Evolutionary conservation across 805 yeast species (phyloP), one percentile per base, ranked within the genome.

Genomic region (Candida quercuum): DNA sequence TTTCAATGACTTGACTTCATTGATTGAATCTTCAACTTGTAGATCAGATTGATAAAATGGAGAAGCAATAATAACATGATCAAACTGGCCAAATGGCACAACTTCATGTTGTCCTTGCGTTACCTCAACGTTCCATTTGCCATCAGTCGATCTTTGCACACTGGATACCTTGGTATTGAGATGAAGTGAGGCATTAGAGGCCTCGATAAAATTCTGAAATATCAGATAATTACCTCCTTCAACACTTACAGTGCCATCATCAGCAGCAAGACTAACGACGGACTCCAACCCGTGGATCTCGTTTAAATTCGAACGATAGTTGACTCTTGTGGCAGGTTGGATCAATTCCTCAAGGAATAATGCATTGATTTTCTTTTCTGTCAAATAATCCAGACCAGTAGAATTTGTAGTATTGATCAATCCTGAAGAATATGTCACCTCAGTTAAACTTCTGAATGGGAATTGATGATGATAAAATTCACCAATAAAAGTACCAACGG

Each of bases 201-300:
- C 29, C 2, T 58, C 42, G n/a, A 67, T 43, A 56, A 70, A 64
- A 5, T 47, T 48, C 20, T 65, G 63, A 46, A 72, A 72, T 14
- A 72, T 63, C 37, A 52, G 54, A 48, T 57, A 64, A 43, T 71
- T 72, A 6, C 78, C 78, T 6, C 76, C 76, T 3, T 51, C 46
- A 3, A 72, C 61, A 4, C 54, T 45, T 10, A 44, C 38, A 2
- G 65, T 20, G 3, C 28, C 63, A 11, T 56, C 61, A 2, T 53
- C 53, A 0, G 73, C 67, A 3, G 71, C 61, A 19, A 68, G 23
- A 11, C 67, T 53, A 13, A 71, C 71, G 20, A 63, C 34, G 1
- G 67, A 56, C 1, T 66, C 76, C 15, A 71, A 41, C 0, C 64
- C 67, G 38, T 71, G 73, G n/a, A 71, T 60, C n/a, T 63, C 54